Evolutionary conservation across 257 asterid species (phyloP).

Genomic region (Nicotiana undulata): DNA sequence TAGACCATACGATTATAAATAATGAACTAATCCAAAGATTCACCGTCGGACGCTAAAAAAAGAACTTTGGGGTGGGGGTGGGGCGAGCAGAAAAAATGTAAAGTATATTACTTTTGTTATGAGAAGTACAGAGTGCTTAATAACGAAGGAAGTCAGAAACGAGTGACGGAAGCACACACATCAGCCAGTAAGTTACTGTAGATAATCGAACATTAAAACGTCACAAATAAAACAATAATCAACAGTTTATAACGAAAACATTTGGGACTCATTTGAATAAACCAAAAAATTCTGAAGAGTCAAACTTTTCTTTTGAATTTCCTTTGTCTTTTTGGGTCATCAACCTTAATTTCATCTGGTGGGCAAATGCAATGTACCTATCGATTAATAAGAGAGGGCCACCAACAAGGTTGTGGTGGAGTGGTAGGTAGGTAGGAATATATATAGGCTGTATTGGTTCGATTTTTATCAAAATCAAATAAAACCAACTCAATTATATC

Average conservation of each 20-base stretch:
- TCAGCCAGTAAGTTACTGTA: not conserved
- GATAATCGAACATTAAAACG: not conserved
- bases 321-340: not conserved
- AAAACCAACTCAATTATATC: no score
- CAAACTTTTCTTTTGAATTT: not conserved
- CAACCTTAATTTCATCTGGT: not conserved
- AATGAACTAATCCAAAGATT: no score
- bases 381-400: not conserved
- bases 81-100: no score
- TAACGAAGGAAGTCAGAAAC: not conserved
- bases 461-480: no score
- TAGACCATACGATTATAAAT: no score
- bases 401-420: no score
- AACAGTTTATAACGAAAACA: not conserved
- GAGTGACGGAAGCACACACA: not conserved
- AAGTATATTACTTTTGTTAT: not conserved
- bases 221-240: not conserved
- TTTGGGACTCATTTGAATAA: not conserved
- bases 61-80: no score
- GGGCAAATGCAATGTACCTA: not conserved
- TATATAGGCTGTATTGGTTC: no score
- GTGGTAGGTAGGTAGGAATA: no score
- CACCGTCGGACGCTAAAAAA: no score
- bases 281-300: not conserved
- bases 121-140: not conserved